Percentiles rank a stretch among this genome's conserved stretches.
These are phyloP conservation scores for Haematococcus lacustris DNA, from an alignment of 139 green algal species.

Conservation along the genomic window DNA sequence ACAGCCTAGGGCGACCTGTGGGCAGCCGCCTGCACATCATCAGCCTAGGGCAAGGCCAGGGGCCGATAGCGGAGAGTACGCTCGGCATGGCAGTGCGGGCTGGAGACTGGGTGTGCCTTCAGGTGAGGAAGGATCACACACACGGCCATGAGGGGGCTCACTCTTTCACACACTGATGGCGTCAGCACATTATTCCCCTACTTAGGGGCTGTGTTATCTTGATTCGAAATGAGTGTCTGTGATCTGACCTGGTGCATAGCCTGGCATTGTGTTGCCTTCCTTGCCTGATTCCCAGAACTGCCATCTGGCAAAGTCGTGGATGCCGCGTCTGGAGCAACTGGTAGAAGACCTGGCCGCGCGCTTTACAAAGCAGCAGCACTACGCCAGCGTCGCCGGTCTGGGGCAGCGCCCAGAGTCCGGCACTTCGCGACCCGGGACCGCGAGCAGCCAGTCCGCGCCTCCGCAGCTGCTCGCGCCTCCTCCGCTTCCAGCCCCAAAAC, in stretches of 20 bases:
- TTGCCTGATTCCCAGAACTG: conserved; percentile 92
- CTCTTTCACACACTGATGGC: too few species aligned
- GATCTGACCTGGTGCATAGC: background rate
- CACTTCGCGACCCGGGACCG: too few species aligned
- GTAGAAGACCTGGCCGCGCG: conserved; percentile 24
- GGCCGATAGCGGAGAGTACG: conserved; percentile 45
- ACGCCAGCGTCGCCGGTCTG: background rate
- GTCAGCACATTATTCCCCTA: too few species aligned
- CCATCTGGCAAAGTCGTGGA: conserved; percentile 77
- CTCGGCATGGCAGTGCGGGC: conserved; percentile 40
- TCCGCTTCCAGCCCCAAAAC: too few species aligned
- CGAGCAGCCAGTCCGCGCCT: too few species aligned
- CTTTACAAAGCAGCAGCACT: conserved; percentile 14
- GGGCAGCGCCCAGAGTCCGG: too few species aligned
- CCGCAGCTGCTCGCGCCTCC: too few species aligned
- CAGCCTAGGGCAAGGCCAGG: conserved; percentile 69
- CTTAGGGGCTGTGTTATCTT: too few species aligned
- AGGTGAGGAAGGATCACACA: conserved; percentile 27
- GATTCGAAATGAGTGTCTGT: background rate
- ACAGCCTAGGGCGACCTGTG: conserved; percentile 44
- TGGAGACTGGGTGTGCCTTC: conserved; percentile 78
- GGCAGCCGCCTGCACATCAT: conserved; percentile 60
- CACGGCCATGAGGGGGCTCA: too few species aligned
- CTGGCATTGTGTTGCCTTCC: too few species aligned
- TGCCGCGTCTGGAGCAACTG: conserved; percentile 50